phyloP scores from a whole-genome alignment of 805 yeast genomes.

The Hermanozyma aechmeae region DNA sequence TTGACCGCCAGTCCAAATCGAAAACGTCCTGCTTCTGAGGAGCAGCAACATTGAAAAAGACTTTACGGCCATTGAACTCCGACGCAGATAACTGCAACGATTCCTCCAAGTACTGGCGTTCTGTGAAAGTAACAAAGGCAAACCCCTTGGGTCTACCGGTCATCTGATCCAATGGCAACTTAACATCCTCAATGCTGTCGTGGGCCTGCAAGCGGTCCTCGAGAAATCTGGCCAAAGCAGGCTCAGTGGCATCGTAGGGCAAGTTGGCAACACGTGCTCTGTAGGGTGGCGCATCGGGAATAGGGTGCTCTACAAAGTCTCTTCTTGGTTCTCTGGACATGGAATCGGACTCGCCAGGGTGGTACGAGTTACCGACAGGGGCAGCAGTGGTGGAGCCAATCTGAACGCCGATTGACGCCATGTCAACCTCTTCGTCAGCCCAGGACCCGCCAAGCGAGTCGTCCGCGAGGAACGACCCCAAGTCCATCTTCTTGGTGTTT shows the following conservation, averaged over 20 bases:
- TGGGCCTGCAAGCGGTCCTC: slow-evolving; percentile 45
- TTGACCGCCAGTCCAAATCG: slow-evolving; percentile 36
- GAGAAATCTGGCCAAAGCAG: slow-evolving; percentile 50
- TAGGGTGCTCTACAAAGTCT: slow-evolving; percentile 64
- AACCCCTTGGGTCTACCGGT: slow-evolving; percentile 56
- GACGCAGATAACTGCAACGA: slow-evolving; percentile 38
- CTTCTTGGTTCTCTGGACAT: slow-evolving; percentile 25
- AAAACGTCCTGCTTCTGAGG: slow-evolving; percentile 39
- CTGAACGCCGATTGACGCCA: slow-evolving; percentile 51
- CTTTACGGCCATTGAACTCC: slow-evolving; percentile 39
- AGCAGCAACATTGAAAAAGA: slow-evolving; percentile 50
- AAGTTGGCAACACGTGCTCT: slow-evolving; percentile 84
- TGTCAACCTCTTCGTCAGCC: slow-evolving; percentile 80
- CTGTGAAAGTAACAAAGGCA: slow-evolving; percentile 44
- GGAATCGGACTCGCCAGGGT: slow-evolving; percentile 14
- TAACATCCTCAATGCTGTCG: slow-evolving; percentile 49
- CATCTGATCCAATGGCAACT: slow-evolving; percentile 60
- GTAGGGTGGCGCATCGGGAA: slow-evolving; percentile 89
- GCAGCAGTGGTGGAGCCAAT: slow-evolving; percentile 16
- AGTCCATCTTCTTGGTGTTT: slow-evolving; percentile 64
- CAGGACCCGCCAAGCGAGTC: slow-evolving; percentile 68
- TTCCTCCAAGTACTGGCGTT: slow-evolving; percentile 39
- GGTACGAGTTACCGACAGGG: slow-evolving; percentile 18
- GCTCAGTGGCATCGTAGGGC: slow-evolving; percentile 74
- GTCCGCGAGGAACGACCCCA: slow-evolving; percentile 76